Evolutionary conservation across 768 basidiomycete genomes (phyloP).

Genomic region (Brasilioporus rufonigricans): DNA sequence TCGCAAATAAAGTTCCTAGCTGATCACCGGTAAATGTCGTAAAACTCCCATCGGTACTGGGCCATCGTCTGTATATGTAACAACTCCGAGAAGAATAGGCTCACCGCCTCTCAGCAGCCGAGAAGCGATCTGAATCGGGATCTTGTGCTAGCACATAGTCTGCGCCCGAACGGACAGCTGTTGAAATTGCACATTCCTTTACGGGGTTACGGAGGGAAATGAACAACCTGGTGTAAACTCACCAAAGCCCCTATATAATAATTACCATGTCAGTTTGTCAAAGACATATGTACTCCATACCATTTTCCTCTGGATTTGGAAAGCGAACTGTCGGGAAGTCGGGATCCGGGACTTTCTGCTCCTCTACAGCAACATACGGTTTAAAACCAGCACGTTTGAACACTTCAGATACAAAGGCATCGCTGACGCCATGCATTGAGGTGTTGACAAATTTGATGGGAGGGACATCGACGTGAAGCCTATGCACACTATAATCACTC

Average conservation of each 20-base stretch:
- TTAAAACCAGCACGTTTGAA: slow-evolving; percentile 60
- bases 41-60: slow-evolving; percentile 51
- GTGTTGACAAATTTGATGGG: slow-evolving; percentile 75
- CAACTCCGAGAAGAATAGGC: slow-evolving; percentile 6
- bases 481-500: slow-evolving; percentile 2
- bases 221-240: slow-evolving; percentile 11
- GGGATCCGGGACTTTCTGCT: slow-evolving; percentile 75
- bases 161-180: slow-evolving; percentile 52
- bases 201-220: background rate
- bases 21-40: slow-evolving; percentile 81
- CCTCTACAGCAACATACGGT: slow-evolving; percentile 56
- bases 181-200: slow-evolving; percentile 71
- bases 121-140: slow-evolving; percentile 84
- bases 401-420: slow-evolving; percentile 55
- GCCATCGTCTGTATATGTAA: slow-evolving; percentile 2
- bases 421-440: slow-evolving; percentile 87
- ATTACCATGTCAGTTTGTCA: slow-evolving; percentile 1
- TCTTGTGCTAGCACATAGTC: slow-evolving; percentile 83
- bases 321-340: slow-evolving; percentile 83
- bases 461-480: slow-evolving; percentile 4
- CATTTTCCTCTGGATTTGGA: slow-evolving; percentile 91
- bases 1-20: slow-evolving; percentile 60
- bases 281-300: slow-evolving; percentile 33
- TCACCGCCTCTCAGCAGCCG: slow-evolving; percentile 69
- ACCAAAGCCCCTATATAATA: slow-evolving; percentile 49